Percentiles rank a stretch among this genome's conserved stretches.
Conservation (phyloP, 2,329 filamentous ascomycete genomes). For the Penicillium occitanis region DNA sequence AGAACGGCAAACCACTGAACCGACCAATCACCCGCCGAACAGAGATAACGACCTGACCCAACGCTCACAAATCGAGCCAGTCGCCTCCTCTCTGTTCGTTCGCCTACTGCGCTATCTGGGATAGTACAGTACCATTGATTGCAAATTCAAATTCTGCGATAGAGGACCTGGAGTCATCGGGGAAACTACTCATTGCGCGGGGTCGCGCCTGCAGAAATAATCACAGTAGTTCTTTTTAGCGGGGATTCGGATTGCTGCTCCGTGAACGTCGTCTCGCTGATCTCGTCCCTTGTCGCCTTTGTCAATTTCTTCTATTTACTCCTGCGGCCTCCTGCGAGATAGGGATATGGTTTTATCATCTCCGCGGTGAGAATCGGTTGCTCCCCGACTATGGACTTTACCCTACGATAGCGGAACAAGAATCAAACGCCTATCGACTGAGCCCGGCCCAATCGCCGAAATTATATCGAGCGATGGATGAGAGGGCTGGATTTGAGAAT, state of each 20-base stretch:
- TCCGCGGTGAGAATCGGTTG: conserved; percentile 1
- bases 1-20: not conserved
- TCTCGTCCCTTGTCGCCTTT: not conserved
- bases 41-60: conserved; percentile 8
- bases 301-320: not conserved
- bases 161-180: conserved; percentile 3
- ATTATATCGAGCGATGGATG: conserved; percentile 16
- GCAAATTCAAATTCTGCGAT: conserved; percentile 2
- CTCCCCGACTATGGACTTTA: conserved; percentile 9
- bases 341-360: not conserved
- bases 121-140: not conserved
- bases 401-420: conserved; percentile 1
- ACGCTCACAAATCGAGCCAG: not conserved
- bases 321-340: not conserved
- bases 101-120: conserved; percentile 8
- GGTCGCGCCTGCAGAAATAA: conserved; percentile 2
- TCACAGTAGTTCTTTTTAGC: not conserved
- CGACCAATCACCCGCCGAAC: conserved; percentile 2
- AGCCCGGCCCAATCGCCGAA: not conserved
- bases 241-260: not conserved
- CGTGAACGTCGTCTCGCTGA: not conserved
- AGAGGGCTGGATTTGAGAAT: conserved; percentile 12
- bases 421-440: not conserved
- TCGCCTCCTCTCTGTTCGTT: conserved; percentile 4
- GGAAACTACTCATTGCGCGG: conserved; percentile 7